phyloP scores from a whole-genome alignment of 1,284 basidiomycete genomes.

The Athelia psychrophila region DNA sequence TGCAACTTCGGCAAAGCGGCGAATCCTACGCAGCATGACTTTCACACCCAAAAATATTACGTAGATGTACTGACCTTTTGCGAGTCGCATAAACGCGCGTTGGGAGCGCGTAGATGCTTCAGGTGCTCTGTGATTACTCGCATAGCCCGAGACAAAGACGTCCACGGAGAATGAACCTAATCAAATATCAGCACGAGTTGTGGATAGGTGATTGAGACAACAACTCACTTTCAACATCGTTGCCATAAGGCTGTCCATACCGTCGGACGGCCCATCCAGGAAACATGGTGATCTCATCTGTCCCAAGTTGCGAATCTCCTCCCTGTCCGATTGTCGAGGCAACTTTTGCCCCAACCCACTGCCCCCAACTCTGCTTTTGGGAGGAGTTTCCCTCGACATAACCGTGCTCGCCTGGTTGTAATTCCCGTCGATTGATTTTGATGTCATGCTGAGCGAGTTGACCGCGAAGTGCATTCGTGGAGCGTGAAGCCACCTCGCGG shows the following conservation, averaged over 20 bases:
- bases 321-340: conserved; percentile 20
- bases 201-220: conserved; percentile 1
- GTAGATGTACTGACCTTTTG: conserved; percentile 53
- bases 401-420: neutral
- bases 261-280: conserved; percentile 50
- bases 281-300: conserved; percentile 38
- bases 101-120: conserved; percentile 72
- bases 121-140: conserved; percentile 56
- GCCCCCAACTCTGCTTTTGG: conserved; percentile 25
- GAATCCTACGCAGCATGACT: conserved; percentile 41
- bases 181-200: conserved; percentile 1
- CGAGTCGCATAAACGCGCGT: conserved; percentile 70
- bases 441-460: neutral
- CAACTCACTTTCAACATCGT: conserved; percentile 9
- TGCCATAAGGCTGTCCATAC: conserved; percentile 18
- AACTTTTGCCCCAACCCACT: conserved; percentile 45
- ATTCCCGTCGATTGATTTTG: conserved; percentile 16
- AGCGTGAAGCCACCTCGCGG: neutral
- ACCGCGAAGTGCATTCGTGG: neutral
- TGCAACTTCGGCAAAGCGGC: conserved; percentile 58
- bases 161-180: conserved; percentile 63
- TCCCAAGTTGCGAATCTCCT: conserved; percentile 22
- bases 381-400: neutral
- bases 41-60: neutral
- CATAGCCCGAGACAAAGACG: conserved; percentile 75